Percentiles rank a stretch among this genome's conserved stretches.
Conservation (phyloP, 2,329 filamentous ascomycete genomes). For the Albophoma yamanashiensis region DNA sequence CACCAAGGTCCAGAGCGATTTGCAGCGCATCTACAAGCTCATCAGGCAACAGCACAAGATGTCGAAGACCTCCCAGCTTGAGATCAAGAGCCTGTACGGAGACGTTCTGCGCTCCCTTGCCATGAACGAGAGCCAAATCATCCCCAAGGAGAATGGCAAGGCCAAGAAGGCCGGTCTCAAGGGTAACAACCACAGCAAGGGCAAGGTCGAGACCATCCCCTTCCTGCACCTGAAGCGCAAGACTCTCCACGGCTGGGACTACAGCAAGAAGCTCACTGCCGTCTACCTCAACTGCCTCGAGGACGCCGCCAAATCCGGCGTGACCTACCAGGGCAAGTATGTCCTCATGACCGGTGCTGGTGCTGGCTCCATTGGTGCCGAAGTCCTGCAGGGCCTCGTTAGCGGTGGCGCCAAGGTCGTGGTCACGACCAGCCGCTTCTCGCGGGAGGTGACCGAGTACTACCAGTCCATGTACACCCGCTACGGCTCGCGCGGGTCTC, state of each 20-base stretch:
- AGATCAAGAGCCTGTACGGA: constrained; percentile 91
- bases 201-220: constrained; percentile 93
- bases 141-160: constrained; percentile 76
- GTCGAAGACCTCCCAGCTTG: constrained; percentile 88
- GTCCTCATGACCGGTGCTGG: constrained; percentile 97
- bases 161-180: constrained; percentile 40
- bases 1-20: constrained; percentile 93
- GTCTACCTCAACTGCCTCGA: constrained; percentile 88
- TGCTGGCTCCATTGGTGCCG: constrained; percentile 93
- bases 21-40: constrained; percentile 92
- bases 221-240: constrained; percentile 97
- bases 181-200: constrained; percentile 54
- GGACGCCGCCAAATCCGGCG: constrained; percentile 74
- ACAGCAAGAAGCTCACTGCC: constrained; percentile 96
- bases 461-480: constrained; percentile 98
- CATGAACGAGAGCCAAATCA: constrained; percentile 98
- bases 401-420: constrained; percentile 94
- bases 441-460: constrained; percentile 95
- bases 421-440: constrained; percentile 94
- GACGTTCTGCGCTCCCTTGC: constrained; percentile 88
- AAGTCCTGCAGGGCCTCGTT: constrained; percentile 90
- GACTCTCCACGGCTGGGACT: constrained; percentile 91
- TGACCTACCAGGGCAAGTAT: constrained; percentile 91
- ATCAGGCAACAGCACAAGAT: constrained; percentile 98
- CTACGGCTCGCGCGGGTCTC: constrained; percentile 85